A percentile compares a stretch with the other conserved stretches of the same genome.
These are phyloP conservation scores for Aspergillus sp. DNA, from an alignment of 2,329 filamentous ascomycete species.

Conservation along the genomic window DNA sequence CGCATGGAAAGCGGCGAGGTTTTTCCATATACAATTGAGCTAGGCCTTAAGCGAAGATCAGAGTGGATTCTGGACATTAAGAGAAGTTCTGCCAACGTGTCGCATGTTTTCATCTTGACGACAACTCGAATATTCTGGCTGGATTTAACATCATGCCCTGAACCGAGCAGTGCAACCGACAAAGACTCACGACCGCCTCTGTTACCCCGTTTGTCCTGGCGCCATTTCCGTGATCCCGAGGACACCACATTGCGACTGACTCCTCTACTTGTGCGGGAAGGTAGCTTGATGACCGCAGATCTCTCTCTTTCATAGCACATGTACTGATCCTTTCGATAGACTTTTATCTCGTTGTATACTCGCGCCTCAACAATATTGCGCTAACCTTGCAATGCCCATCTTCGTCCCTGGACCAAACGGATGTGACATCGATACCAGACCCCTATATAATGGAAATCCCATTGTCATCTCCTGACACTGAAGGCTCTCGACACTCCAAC, in stretches of 20 bases:
- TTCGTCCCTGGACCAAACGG: slow-evolving; percentile 22
- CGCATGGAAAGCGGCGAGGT: slow-evolving; percentile 28
- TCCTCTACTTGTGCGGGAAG: slow-evolving; percentile 32
- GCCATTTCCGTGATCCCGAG: slow-evolving; percentile 56
- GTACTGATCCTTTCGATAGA: slow-evolving; percentile 29
- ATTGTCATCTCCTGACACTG: slow-evolving; percentile 11
- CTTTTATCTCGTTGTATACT: slow-evolving; percentile 43
- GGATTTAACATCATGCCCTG: slow-evolving; percentile 36
- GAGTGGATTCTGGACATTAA: slow-evolving; percentile 60
- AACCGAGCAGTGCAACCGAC: slow-evolving; percentile 18
- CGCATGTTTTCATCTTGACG: slow-evolving; percentile 56
- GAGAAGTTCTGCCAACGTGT: slow-evolving; percentile 42
- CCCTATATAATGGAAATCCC: slow-evolving; percentile 37
- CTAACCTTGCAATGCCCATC: slow-evolving; percentile 35
- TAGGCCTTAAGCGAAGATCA: slow-evolving; percentile 37
- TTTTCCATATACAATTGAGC: slow-evolving; percentile 34
- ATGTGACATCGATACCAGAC: slow-evolving; percentile 32
- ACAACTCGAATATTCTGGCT: slow-evolving; percentile 53
- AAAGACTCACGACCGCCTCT: slow-evolving; percentile 32
- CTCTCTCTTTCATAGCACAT: not conserved
- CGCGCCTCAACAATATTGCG: slow-evolving; percentile 38
- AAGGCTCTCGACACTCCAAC: slow-evolving; percentile 11
- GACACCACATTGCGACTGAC: slow-evolving; percentile 53
- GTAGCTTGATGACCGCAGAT: slow-evolving; percentile 26
- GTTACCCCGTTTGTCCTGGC: slow-evolving; percentile 49